Evolutionary conservation across 306 rosid genomes (phyloP).

Genomic region (Cotoneaster glaucophyllus): DNA sequence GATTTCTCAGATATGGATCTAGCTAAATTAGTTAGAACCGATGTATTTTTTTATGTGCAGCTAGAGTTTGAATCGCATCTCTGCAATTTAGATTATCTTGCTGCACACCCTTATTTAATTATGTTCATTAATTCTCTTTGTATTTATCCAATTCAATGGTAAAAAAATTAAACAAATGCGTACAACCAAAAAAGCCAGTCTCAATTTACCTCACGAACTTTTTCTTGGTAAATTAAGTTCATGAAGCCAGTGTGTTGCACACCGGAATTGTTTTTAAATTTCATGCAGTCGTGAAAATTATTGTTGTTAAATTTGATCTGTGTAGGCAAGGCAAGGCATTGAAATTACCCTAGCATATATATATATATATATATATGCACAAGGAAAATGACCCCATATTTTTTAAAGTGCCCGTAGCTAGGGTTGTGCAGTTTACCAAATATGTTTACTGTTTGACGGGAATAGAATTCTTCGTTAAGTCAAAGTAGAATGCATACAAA

Average conservation of each 20-base stretch:
- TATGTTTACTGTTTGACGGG: conserved; percentile 13
- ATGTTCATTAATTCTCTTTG: no score
- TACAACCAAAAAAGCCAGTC: neutral
- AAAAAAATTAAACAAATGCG: conserved; percentile 8
- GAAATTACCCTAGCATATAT: neutral
- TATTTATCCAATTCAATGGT: neutral
- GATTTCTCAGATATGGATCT: neutral
- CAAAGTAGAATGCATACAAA: conserved; percentile 56
- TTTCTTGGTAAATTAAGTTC: neutral
- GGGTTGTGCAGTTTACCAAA: conserved; percentile 5
- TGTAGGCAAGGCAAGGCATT: neutral
- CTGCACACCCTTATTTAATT: no score
- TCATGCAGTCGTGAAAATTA: neutral
- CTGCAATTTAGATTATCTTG: no score
- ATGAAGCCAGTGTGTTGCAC: neutral
- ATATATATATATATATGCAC: neutral
- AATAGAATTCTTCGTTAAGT: conserved; percentile 28
- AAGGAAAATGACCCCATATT: neutral
- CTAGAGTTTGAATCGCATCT: no score
- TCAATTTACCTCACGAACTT: neutral
- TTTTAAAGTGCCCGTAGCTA: neutral
- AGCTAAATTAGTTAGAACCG: no score
- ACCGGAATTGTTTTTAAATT: neutral
- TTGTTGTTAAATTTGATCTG: neutral
- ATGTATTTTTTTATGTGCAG: no score